Base-by-base conservation (phyloP, 1,284 basidiomycete species). In the Naganishia albida region DNA sequence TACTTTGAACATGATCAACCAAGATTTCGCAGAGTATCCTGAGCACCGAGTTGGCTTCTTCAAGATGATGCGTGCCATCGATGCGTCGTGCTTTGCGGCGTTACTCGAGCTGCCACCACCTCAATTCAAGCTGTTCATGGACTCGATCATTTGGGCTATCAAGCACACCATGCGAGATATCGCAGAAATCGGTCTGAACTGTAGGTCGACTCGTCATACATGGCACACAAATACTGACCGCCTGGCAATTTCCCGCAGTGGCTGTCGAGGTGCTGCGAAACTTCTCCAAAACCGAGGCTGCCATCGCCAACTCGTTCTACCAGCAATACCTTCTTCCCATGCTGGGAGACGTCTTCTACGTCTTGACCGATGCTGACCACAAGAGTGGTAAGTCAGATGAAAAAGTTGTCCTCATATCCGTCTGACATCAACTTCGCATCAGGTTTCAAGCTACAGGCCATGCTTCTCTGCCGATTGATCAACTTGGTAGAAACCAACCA, bases 151-250 rank as follows among this genome's bases (percentile, higher is more conserved):
- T 62, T 99, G 96, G 96, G 95, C 93, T 15, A 96, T 99, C 83
- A 99, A 99, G 81, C 96, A 99, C 82, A 97, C 93, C 18, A 96
- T 97, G 92, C 87, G 96, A 63, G 96, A 99, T 80, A 98, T 99
- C 72, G 92, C 94, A 28, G 96, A 99, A 77, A 91, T 88, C 40
- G 95, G 95, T 62, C 78, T 97, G 69, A 92, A 89, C 77, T 78
- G 92, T 93, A 79, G 64, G 88, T 83, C 54, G 39, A 34, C 25
- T 23, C 43, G 49, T 30, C 64, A 48, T 66, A 23, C 16, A 55
- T n/a, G 59, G 16, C 13, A 8, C 40, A 65, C 23, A 72, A 39
- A 30, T 46, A 20, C 15, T 43, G 43, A 55, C 4, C 10, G n/a
- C 10, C 39, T 16, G 18, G 26, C 28, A 57, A 49, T 62, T 43